A percentile compares a stretch with the other conserved stretches of the same genome.
These are phyloP conservation scores for Pseudozyma flocculosa DNA, from an alignment of 1,284 basidiomycete species.

Conservation along the genomic window DNA sequence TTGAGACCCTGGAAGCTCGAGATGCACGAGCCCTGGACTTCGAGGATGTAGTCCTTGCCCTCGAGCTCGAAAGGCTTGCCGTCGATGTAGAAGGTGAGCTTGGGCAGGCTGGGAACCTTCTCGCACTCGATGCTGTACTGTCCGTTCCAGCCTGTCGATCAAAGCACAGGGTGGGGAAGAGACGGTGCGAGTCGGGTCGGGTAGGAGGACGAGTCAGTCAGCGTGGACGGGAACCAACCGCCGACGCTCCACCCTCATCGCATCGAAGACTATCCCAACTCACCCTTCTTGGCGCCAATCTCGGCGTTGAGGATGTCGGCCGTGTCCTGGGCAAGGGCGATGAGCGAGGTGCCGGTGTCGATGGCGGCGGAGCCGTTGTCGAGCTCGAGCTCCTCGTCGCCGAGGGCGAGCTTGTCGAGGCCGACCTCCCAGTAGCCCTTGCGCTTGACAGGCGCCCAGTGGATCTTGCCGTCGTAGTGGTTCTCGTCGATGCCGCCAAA, in stretches of 20 bases:
- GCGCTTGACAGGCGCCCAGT: constrained; percentile 87
- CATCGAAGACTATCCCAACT: no score
- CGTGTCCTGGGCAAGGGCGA: constrained; percentile 87
- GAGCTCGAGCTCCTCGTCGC: constrained; percentile 76
- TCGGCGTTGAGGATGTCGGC: constrained; percentile 98
- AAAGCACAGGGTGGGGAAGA: not conserved
- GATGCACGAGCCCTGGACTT: constrained; percentile 86
- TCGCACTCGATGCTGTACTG: constrained; percentile 72
- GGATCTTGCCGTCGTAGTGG: constrained; percentile 79
- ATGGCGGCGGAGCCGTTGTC: constrained; percentile 80
- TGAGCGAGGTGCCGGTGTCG: constrained; percentile 79
- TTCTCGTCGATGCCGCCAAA: constrained; percentile 86
- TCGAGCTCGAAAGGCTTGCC: constrained; percentile 69
- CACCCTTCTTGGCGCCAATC: constrained; percentile 59
- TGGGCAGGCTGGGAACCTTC: constrained; percentile 79
- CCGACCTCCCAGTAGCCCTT: constrained; percentile 86
- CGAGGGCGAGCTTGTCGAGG: constrained; percentile 60
- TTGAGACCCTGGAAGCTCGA: constrained; percentile 91
- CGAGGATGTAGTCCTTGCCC: constrained; percentile 83
- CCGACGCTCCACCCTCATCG: no score
- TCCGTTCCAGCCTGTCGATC: constrained; percentile 42
- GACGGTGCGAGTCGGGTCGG: not conserved
- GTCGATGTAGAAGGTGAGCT: constrained; percentile 71
- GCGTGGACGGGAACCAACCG: no score
- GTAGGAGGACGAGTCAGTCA: no score